Evolutionary conservation across 345 rosid genomes (phyloP), one percentile per base, ranked within the genome.

Genomic region (Mangifera indica): DNA sequence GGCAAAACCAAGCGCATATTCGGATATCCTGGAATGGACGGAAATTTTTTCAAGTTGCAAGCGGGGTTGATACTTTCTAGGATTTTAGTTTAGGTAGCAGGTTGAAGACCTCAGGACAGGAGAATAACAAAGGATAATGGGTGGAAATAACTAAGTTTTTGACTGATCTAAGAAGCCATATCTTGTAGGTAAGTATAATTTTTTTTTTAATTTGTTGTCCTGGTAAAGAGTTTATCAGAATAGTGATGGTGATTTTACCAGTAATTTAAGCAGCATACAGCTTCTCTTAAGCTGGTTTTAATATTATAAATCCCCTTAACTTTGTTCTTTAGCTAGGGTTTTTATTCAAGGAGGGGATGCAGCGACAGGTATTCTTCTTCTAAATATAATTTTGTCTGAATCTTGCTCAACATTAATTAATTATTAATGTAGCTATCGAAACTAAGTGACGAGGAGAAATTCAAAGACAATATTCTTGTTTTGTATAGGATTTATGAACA

Each of bases 1-100:
- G 74, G 81, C 62, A 79, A 77, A 66, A 63, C 76, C 80, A 66
- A 60, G 77, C 63, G 79, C 73, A 77, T 69, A 74, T 74, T 77
- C 79, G 69, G 76, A 74, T 74, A 74, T 79, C 56, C 79, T 22
- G 63, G 74, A 56, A 58, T 26, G 67, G 48, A 32, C 67, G 67
- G 42, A 29, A 32, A 17, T 15, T 34, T 53, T 18, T 60, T 21
- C 22, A 55, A 20, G 1, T 18, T 71, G 7, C 9, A 18, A 4
- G 42, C 1, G 42, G 20, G 12, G 44, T 13, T 67, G 76, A 67
- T 51, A 7, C 15, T 49, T 5, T 10, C 79, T 18, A 72, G 62
- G 80, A 24, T 66, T 49, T 49, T 25, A 7, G 25, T 54, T 53
- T 29, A 29, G 0, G 45, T 51, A 21, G 34, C 14, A 22, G 29